Base-by-base conservation (phyloP, 2,329 filamentous ascomycete species). In the Epichloe bromicola region DNA sequence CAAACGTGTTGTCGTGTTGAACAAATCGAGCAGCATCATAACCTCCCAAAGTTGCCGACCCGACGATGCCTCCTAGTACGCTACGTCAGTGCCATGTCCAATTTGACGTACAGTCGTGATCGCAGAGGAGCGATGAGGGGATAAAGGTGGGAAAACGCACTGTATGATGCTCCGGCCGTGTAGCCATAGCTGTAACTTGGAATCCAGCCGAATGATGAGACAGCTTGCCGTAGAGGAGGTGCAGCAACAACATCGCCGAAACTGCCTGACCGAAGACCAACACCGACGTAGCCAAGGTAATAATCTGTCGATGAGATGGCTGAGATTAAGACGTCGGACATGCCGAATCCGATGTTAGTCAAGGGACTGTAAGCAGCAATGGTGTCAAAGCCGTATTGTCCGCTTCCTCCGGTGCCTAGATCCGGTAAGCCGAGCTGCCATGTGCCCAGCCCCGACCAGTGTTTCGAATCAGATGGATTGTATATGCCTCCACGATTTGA, bases 121-220 rank as follows among this genome's bases (percentile, higher is more conserved):
- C 17, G 10, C 20, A 10, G 5, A 42, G 6, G 10, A 15, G 17
- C 2, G 20, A 12, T 10, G 4, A n/a, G 23, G 14, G 15, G n/a
- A 34, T 17, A 15, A 7, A n/a, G 14, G 17, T 37, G 14, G 11
- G 10, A 30, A n/a, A 15, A 52, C 76, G 63, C 68, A 82, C 82
- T 74, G 60, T 88, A 88, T 54, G 76, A 75, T n/a, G 83, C 83
- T 15, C 86, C 86, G 40, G 85, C 85, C 3, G 85, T 88, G 63
- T 83, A 89, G 48, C 82, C 84, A 61, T 85, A 88, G 41, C 82
- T 86, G 55, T 86, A 73, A 62, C 85, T 88, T 1, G 84, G 81
- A 46, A 88, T 85, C 52, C 67, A 69, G 8, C 76, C 76, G 51
- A 75, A 72, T 11, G 73, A 65, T 60, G 81, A 75, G 42, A 85